Base-by-base conservation (phyloP, 805 yeast genomes). In the Suhomyces kilbournensis region DNA sequence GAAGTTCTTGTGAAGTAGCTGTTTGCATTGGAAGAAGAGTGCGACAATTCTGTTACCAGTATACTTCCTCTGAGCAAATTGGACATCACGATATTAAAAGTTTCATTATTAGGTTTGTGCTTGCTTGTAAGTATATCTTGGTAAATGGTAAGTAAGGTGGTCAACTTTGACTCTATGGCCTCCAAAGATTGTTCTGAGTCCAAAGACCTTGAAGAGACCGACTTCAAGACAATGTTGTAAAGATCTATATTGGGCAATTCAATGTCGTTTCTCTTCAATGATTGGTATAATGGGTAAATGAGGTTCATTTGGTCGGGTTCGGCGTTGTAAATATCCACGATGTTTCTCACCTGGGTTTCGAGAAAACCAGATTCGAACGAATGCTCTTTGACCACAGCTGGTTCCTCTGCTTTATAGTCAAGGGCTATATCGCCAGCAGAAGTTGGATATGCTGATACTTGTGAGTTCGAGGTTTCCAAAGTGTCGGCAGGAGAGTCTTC, bases 71-170 rank as follows among this genome's bases (percentile, higher is more conserved):
- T 68, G 49, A 86, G 71, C 25, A 87, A 70, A 28, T 80, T 76
- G 20, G 69, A 67, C 45, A 87, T 70, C 4, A 80, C 64, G 1
- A 70, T 64, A 58, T 79, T 72, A 65, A 81, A 86, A 7, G 88
- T 85, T 17, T 70, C 71, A 42, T 64, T 60, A 23, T 78, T 74
- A 15, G 94, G 94, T 62, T 81, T 84, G 39, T 81, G 54, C 54
- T 72, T 75, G 56, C 76, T 74, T 20, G 48, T 49, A 38, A 87
- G 72, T 63, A 86, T 69, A 59, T 85, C 91, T 48, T 87, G 88
- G 62, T 87, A 87, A 34, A 85, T 83, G 19, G 82, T 84, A 56
- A 87, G 69, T 53, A 87, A 64, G 50, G 78, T 81, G 2, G 88
- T 85, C 63, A 87, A 72, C 62, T 79, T 80, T 45, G 77, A 78